Conservation (phyloP, 2,329 filamentous ascomycete species). For the Mariannaea sp. region DNA sequence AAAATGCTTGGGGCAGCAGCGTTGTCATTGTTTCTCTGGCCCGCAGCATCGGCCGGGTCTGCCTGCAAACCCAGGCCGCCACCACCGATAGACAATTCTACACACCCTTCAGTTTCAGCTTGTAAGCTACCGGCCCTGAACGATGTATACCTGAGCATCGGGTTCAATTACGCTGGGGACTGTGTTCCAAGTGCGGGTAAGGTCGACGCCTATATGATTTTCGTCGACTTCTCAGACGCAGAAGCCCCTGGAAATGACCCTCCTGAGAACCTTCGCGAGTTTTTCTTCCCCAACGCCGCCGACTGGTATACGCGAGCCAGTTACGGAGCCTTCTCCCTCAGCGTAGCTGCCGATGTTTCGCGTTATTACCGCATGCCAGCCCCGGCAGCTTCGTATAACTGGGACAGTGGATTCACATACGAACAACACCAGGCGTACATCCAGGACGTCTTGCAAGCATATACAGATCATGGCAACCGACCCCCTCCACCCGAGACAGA, state of each 20-base stretch:
- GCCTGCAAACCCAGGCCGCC: not conserved
- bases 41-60: not conserved
- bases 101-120: not conserved
- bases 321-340: slow-evolving; percentile 30
- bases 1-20: slow-evolving; percentile 1
- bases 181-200: slow-evolving; percentile 42
- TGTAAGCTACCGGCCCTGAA: slow-evolving; percentile 34
- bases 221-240: slow-evolving; percentile 43
- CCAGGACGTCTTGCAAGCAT: slow-evolving; percentile 23
- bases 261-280: slow-evolving; percentile 29
- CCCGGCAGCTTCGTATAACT: slow-evolving; percentile 32
- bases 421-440: slow-evolving; percentile 18
- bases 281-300: slow-evolving; percentile 17
- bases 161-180: slow-evolving; percentile 37
- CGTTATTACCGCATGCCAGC: slow-evolving; percentile 38
- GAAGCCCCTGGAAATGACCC: slow-evolving; percentile 29
- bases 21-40: slow-evolving; percentile 1
- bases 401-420: slow-evolving; percentile 14
- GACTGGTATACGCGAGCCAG: slow-evolving; percentile 35
- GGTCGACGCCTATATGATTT: slow-evolving; percentile 43
- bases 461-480: slow-evolving; percentile 7
- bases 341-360: slow-evolving; percentile 30
- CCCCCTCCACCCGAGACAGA: slow-evolving; percentile 13
- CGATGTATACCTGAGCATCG: slow-evolving; percentile 36
- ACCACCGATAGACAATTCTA: not conserved